Conservation (phyloP, 2,329 filamentous ascomycete genomes). For the Calonectria pauciramosa region DNA sequence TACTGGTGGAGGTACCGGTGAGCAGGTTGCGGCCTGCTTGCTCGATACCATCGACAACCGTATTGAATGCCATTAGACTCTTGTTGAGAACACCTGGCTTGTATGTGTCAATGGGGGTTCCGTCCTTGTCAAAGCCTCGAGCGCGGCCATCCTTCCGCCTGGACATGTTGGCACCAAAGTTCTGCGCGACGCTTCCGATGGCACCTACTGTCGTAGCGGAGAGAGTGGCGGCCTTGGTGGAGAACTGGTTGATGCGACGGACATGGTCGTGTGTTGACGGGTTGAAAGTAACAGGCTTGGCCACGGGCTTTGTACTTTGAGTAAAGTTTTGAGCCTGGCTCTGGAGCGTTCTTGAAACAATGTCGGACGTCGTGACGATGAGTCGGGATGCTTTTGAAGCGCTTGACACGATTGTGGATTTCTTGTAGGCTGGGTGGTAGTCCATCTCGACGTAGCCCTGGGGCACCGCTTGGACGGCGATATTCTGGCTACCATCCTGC, state of each 20-base stretch:
- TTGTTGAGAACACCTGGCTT: conserved; percentile 97
- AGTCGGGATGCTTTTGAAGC: conserved; percentile 90
- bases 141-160: conserved; percentile 65
- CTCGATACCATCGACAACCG: conserved; percentile 93
- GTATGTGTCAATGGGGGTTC: conserved; percentile 74
- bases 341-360: conserved; percentile 83
- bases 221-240: conserved; percentile 81
- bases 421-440: conserved; percentile 91
- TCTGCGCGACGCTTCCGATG: conserved; percentile 88
- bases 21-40: conserved; percentile 86
- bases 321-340: conserved; percentile 85
- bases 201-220: conserved; percentile 90
- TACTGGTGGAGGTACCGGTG: conserved; percentile 80
- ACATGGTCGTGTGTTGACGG: conserved; percentile 87
- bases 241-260: conserved; percentile 91
- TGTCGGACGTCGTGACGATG: conserved; percentile 88
- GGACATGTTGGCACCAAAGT: conserved; percentile 81
- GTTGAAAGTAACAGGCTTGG: conserved; percentile 88
- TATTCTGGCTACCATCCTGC: conserved; percentile 73
- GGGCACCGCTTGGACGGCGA: conserved; percentile 75
- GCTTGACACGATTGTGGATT: conserved; percentile 87
- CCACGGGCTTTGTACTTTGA: conserved; percentile 80
- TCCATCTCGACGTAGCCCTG: conserved; percentile 82
- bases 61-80: conserved; percentile 95
- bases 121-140: conserved; percentile 78